Percentiles rank a stretch among this genome's conserved stretches.
Evolutionary conservation across 306 rosid genomes (phyloP).

Genomic region (Ormosia semicastrata): DNA sequence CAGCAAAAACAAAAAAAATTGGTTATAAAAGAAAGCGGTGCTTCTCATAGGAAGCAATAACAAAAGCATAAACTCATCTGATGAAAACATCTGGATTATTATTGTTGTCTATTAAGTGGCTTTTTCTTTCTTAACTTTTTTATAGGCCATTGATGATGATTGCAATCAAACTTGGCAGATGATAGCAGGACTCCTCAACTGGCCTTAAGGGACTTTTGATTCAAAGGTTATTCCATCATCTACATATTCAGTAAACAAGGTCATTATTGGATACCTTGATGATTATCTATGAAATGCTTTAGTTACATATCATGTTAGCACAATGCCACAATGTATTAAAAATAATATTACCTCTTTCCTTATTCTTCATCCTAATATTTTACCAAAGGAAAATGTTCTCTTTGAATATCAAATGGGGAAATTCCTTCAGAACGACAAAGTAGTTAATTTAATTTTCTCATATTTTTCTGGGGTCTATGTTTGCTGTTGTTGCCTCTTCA

Average conservation of each 20-base stretch:
- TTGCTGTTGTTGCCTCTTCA: not conserved
- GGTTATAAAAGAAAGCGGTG: not conserved
- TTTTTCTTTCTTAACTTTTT: not conserved
- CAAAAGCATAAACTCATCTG: not conserved
- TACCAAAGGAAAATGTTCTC: not conserved
- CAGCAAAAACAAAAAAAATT: not conserved
- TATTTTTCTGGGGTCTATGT: not conserved
- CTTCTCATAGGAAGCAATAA: not conserved
- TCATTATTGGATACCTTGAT: not conserved
- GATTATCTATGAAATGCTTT: not conserved
- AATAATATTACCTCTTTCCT: not conserved
- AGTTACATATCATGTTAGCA: not conserved
- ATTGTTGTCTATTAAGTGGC: not conserved
- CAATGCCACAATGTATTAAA: not conserved
- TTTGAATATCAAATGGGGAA: not conserved
- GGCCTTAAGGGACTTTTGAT: conserved; percentile 98
- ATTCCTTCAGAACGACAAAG: not conserved
- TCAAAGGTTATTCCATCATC: conserved; percentile 63
- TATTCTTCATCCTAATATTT: not conserved
- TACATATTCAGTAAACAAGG: not conserved
- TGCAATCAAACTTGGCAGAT: conserved; percentile 99
- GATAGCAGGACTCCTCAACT: conserved; percentile 88
- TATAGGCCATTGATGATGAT: conserved; percentile 94
- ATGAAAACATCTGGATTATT: not conserved
- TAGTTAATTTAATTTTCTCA: conserved; percentile 1